A percentile compares a stretch with the other conserved stretches of the same genome.
These are phyloP conservation scores for Liquidambar formosana DNA, from an alignment of 164 flowering plant genomes.

Conservation along the genomic window DNA sequence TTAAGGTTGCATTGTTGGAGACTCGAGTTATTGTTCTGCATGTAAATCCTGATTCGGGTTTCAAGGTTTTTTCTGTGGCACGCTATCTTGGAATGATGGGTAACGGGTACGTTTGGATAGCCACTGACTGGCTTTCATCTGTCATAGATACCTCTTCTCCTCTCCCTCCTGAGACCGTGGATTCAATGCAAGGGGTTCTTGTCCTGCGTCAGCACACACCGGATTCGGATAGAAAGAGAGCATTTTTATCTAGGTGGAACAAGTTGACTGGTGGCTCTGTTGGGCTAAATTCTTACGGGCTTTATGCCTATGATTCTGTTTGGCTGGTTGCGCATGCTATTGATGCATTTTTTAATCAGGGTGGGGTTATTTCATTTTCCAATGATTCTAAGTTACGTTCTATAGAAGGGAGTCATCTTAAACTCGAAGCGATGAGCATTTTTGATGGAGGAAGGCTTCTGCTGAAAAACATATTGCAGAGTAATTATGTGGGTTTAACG, in stretches of 20 bases:
- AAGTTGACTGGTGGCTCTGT: conserved; percentile 49
- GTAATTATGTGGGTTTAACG: conserved; percentile 50
- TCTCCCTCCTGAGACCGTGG: conserved; percentile 38
- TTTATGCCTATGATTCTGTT: conserved; percentile 80
- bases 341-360: conserved; percentile 59
- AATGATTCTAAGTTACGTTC: conserved; percentile 47
- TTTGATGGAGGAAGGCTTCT: conserved; percentile 57
- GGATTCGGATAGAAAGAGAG: conserved; percentile 61
- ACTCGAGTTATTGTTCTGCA: conserved; percentile 80
- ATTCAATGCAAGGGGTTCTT: conserved; percentile 78
- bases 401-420: conserved; percentile 30
- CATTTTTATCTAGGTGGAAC: conserved; percentile 66
- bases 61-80: conserved; percentile 59
- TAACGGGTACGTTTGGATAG: conserved; percentile 88
- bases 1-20: conserved; percentile 60
- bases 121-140: conserved; percentile 86
- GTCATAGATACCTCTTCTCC: conserved; percentile 56
- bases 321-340: conserved; percentile 79
- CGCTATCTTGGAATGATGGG: conserved; percentile 73
- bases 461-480: conserved; percentile 44
- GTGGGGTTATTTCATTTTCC: conserved; percentile 71
- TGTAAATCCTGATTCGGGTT: conserved; percentile 52
- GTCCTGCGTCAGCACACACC: conserved; percentile 71
- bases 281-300: conserved; percentile 68
- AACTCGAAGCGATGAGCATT: conserved; percentile 61